Base-by-base conservation (phyloP, 2,329 filamentous ascomycete genomes). In the Paracoccidioides lutzii region DNA sequence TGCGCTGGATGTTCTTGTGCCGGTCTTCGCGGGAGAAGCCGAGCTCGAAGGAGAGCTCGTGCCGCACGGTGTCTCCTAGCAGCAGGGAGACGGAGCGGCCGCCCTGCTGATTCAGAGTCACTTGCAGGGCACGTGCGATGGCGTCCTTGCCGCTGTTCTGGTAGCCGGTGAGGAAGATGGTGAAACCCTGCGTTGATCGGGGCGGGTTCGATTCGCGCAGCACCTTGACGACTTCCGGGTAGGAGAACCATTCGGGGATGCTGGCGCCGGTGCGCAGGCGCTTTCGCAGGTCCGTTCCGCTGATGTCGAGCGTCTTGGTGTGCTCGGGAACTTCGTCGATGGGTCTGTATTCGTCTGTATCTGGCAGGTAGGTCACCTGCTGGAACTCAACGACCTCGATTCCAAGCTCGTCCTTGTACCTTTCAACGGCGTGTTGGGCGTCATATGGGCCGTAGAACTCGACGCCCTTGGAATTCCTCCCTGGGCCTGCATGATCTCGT, bases 311-410 rank as follows among this genome's bases (percentile, higher is more conserved):
- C 53, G 91, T 97, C 73, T 88, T 88, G 67, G 86, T 80, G 62
- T 88, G 90, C 67, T 83, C 77, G 65, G 85, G 78, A 59, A 98
- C 91, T 77, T 96, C 82, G 75, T 98, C 88, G 73, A 90, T 83
- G 56, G 93, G 93, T 66, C 82, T 83, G 80, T 98, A 98, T 80
- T 97, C 93, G 73, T 98, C 93, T 69, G 83, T 85, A 75, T 97
- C 93, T 64, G 93, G 93, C 58, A 97, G 85, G 77, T 97, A 98
- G 61, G 94, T 97, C 85, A 98, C 95, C 83, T 94, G 90, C 79
- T 97, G 91, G 85, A 98, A 98, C 64, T 93, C 90, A 62, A 98
- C 93, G 68, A 98, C 93, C 78, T 96, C 89, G 69, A 98, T 98
- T 66, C 91, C 93, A 59, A 98, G 87, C 81, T 98, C 93, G 63